Evolutionary conservation across 441 rosid species (phyloP), one percentile per base, ranked within the genome.

Genomic region (Pelargonium cotyledonis): DNA sequence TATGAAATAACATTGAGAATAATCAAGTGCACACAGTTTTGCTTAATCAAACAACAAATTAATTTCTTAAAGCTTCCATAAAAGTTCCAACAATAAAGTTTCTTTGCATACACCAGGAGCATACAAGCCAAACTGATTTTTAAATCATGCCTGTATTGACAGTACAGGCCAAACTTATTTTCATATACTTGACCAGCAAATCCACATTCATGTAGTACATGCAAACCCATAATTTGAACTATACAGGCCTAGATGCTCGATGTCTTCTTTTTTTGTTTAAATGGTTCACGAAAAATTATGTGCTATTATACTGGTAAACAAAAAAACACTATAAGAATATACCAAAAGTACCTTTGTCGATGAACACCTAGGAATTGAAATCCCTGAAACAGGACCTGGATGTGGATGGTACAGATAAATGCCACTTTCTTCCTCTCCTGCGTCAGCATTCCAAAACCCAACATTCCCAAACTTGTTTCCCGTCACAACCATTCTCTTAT

Each of bases 361-460:
- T 58, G 84, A 80, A 76, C 70, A 73, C 68, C 84, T 86, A 35
- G 83, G 91, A 78, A 82, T 78, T 70, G 79, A 72, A 74, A 89
- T 80, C 57, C 88, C 95, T 1, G 91, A 84, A 75, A 91, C 73
- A 0, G 92, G 90, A 49, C 75, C 82, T 2, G 72, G 65, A 74
- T 93, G 97, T 0, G 83, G 84, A 5, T 12, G 78, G 72, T 84
- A 93, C 73, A 88, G 67, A 78, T 74, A 85, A 21, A 85, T 80
- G 65, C 88, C 93, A 70, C 79, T 68, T 57, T 72, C 80, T 18
- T 79, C 83, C 41, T 64, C 74, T 46, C 76, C 16, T 51, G 75
- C 65, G 73, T 85, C 81, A 80, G 85, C 60, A 78, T 89, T 86
- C 98, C 97, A 91, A 75, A 88, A 91, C 9, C 85, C 86, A 55